phyloP scores from a whole-genome alignment of 331 rosid species.

The Cydonia oblonga region DNA sequence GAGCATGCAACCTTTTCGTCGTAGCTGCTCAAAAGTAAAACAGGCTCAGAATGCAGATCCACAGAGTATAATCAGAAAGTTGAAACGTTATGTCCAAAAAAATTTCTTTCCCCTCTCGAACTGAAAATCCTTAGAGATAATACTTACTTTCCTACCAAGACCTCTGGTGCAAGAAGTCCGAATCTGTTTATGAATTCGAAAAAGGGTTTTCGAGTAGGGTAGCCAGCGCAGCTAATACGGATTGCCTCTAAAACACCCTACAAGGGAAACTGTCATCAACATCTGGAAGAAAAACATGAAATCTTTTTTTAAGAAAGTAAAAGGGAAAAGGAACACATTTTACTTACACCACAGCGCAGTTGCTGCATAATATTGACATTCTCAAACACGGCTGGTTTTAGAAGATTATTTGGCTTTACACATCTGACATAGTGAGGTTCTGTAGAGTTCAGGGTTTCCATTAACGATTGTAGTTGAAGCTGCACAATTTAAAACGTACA shows the following conservation, averaged over 20 bases:
- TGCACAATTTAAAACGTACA: conserved; percentile 40
- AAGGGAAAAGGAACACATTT: conserved; percentile 11
- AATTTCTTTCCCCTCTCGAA: too few relatives aligned
- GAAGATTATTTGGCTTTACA: conserved; percentile 94
- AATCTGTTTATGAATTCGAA: conserved; percentile 80
- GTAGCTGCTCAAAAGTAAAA: conserved; percentile 35
- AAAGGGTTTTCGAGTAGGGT: conserved; percentile 93
- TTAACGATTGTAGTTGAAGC: conserved; percentile 81
- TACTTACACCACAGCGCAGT: conserved; percentile 98
- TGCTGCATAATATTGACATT: conserved; percentile 91
- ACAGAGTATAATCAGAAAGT: neutral
- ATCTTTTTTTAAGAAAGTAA: neutral
- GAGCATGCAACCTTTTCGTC: conserved; percentile 70
- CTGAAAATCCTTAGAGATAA: conserved; percentile 3
- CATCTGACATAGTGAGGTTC: conserved; percentile 98
- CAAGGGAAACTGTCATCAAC: conserved; percentile 18
- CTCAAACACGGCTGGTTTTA: conserved; percentile 94
- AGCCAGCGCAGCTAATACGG: conserved; percentile 98
- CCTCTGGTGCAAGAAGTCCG: conserved; percentile 78
- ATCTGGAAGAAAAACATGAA: conserved; percentile 2
- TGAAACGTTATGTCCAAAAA: conserved; percentile 1
- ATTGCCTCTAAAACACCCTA: conserved; percentile 99
- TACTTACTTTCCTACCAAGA: conserved; percentile 61
- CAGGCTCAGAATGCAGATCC: conserved; percentile 18
- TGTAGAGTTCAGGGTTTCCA: conserved; percentile 90